Base-by-base conservation (phyloP, 2,329 filamentous ascomycete genomes). In the Bipolaris bicolor region DNA sequence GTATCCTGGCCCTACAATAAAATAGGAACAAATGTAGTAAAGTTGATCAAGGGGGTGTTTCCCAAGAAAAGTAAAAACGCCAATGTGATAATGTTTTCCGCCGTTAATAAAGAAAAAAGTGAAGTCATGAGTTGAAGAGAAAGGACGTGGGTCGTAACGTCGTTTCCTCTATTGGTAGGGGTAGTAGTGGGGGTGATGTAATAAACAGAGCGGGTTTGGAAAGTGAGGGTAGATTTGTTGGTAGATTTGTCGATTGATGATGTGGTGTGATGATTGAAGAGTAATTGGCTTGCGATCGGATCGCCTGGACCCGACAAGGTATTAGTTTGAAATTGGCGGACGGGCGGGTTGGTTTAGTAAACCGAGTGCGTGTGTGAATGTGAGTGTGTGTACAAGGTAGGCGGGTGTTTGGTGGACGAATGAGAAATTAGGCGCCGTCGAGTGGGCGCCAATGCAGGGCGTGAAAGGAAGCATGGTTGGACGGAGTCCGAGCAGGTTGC, bases 271-370 rank as follows among this genome's bases (percentile, higher is more conserved):
- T 63, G 54, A 45, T 50, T 44, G 39, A 39, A 51, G 41, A 34
- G 49, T 43, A 51, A 67, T 64, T 49, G 62, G 62, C 60, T 48
- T 71, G 69, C 65, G 67, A 68, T 68, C 63, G 69, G 73, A 70
- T 74, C 72, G 68, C 71, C 71, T 61, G 71, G 72, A 73, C 71
- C 70, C 72, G 67, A 63, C 57, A 49, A 18, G 20, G 39, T 41
- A 63, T 69, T 70, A 70, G 41, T 55, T 58, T 29, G 26, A 47
- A 55, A 55, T 55, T 41, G 56, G 31, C 62, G 57, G 61, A 57
- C 55, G 51, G 20, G 51, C 47, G 40, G 51, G 13, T n/a, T n/a
- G n/a, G 36, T 36, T 15, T 36, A 9, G 26, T 29, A 29, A 10
- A 11, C 29, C 16, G 16, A 9, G 5, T 37, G 34, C 4, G 34